A percentile compares a stretch with the other conserved stretches of the same genome.
phyloP scores from a whole-genome alignment of 1,284 basidiomycete genomes.

The Bondarzewia mesenterica region DNA sequence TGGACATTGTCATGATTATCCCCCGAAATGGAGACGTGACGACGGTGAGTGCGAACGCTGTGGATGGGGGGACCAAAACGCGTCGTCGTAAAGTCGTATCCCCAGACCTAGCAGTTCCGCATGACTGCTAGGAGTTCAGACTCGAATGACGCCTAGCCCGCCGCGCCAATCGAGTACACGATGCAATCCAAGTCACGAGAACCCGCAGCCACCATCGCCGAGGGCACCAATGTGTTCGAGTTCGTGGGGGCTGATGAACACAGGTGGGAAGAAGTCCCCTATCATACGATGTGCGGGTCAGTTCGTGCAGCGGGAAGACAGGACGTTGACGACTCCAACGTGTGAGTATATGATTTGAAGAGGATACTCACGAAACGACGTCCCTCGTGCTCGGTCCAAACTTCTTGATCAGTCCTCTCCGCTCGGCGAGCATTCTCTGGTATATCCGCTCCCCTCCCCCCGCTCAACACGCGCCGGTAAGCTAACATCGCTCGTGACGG shows the following conservation, averaged over 20 bases:
- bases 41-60: no score
- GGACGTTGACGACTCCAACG: no score
- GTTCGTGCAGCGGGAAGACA: background rate
- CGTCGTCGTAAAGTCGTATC: conserved; percentile 44
- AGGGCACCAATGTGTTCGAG: conserved; percentile 50
- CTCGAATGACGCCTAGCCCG: conserved; percentile 46
- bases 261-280: conserved; percentile 64
- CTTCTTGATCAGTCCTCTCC: conserved; percentile 1
- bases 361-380: conserved; percentile 2
- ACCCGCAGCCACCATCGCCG: conserved; percentile 64
- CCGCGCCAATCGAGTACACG: conserved; percentile 53
- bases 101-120: conserved; percentile 36
- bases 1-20: no score
- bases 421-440: conserved; percentile 3
- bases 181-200: conserved; percentile 55
- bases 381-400: background rate
- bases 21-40: no score
- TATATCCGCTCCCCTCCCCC: conserved; percentile 2
- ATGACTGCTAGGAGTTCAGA: conserved; percentile 33
- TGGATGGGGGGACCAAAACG: conserved; percentile 29
- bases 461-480: background rate
- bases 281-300: background rate
- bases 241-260: conserved; percentile 59
- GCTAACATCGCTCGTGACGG: background rate
- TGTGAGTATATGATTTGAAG: no score